Evolutionary conservation across 257 asterid species (phyloP), one percentile per base, ranked within the genome.

Genomic region (Forsythia viridissima): DNA sequence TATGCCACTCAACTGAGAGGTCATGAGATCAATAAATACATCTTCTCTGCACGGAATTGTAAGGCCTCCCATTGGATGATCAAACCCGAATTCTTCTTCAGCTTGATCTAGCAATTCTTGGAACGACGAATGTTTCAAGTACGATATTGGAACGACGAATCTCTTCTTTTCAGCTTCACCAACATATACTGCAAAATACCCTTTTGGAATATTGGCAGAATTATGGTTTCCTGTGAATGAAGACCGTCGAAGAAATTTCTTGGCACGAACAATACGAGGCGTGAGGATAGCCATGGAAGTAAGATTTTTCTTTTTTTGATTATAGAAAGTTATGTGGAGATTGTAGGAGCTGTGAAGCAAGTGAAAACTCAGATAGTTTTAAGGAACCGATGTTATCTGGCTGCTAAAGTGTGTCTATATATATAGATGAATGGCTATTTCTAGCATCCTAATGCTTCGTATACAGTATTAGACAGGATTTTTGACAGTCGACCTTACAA

Each of bases 161-260:
- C 79, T 74, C 72, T 65, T 84, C 72, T 65, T 73, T 8, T 70
- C 39, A 11, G 34, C n/a, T 39, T 84, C 81, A 13, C 88, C 87
- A 63, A 82, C 87, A 80, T 82, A 84, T 37, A 84, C 82, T 10
- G 79, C 84, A 34, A 78, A 67, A 37, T 77, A 41, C 4, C 88
- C 85, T 39, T 82, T 84, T 0, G 85, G 86, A 18, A 80, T 81
- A 4, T 80, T 39, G 7, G 42, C 21, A 36, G 61, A 34, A 39
- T 40, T 66, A 59, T 76, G 84, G 24, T 80, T 44, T 59, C 38
- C 70, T 30, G 48, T 72, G 4, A 36, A 76, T 16, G 70, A 71
- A 81, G 21, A 71, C 12, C 77, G 82, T 59, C 52, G 66, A n/a
- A 73, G 41, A 24, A 82, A 63, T 42, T 73, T 76, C 52, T 82